phyloP scores from a whole-genome alignment of 1,284 basidiomycete species.

The Anthracocystis walkeri region DNA sequence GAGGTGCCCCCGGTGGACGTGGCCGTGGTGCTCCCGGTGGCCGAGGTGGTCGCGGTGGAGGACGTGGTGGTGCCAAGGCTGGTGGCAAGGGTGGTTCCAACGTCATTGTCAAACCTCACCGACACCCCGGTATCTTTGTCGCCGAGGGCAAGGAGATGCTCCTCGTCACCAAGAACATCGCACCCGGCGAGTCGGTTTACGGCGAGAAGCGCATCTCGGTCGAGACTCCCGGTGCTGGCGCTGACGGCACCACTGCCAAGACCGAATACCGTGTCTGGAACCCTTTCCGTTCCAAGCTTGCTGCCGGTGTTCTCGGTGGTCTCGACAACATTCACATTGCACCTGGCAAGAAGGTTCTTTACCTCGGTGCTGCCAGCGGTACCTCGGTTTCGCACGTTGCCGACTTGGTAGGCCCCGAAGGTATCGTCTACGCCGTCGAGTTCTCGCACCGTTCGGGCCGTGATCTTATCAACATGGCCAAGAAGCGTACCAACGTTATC shows the following conservation, averaged over 20 bases:
- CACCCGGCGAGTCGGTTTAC: constrained; percentile 96
- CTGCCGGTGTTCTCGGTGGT: constrained; percentile 95
- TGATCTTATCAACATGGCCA: constrained; percentile 99
- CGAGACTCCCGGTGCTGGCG: constrained; percentile 74
- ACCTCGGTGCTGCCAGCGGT: constrained; percentile 94
- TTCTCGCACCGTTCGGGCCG: constrained; percentile 96
- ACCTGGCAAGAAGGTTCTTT: constrained; percentile 95
- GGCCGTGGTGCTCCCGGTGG: constrained; percentile 62
- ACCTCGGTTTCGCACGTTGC: constrained; percentile 99
- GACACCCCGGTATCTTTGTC: constrained; percentile 83
- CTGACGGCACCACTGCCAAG: constrained; percentile 80
- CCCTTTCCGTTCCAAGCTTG: constrained; percentile 96
- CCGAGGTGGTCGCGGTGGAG: constrained; percentile 60
- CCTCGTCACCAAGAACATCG: constrained; percentile 96
- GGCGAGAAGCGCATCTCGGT: constrained; percentile 82
- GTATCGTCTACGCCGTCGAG: constrained; percentile 97
- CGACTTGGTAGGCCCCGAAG: constrained; percentile 96
- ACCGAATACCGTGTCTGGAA: constrained; percentile 99
- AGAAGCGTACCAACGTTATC: constrained; percentile 99
- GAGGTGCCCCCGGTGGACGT: constrained; percentile 59
- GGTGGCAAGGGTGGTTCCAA: constrained; percentile 77
- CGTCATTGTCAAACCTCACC: constrained; percentile 90
- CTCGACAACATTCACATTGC: constrained; percentile 93
- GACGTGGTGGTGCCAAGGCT: constrained; percentile 57
- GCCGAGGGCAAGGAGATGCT: constrained; percentile 84